These are phyloP conservation scores for Secale cereale DNA, from an alignment of 176 grass and related monocot species.

Conservation along the genomic window DNA sequence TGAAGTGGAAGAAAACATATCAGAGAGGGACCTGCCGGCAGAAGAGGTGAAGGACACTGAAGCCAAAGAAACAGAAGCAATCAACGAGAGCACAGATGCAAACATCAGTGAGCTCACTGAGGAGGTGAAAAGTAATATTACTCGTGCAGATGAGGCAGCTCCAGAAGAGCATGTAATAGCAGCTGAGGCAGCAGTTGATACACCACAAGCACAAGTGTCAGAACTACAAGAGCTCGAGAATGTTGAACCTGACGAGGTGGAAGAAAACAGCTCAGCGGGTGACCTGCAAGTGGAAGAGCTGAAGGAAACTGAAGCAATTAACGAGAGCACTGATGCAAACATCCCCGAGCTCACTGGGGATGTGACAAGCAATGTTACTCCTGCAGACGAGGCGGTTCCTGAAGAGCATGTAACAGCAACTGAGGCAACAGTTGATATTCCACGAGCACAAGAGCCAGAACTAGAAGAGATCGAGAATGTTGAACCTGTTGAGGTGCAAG, in stretches of 20 bases:
- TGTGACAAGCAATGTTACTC: too few relatives aligned
- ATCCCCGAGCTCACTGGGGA: too few relatives aligned
- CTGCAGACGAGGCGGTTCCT: background rate
- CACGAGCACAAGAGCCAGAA: too few relatives aligned
- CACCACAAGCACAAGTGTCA: too few relatives aligned
- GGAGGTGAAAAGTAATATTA: background rate
- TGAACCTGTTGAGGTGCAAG: too few relatives aligned
- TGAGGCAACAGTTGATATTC: background rate
- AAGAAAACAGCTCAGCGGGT: too few relatives aligned
- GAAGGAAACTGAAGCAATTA: too few relatives aligned
- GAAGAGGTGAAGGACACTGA: constrained; percentile 3
- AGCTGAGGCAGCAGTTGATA: background rate
- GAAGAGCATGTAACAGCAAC: background rate
- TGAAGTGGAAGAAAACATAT: background rate
- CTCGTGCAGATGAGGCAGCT: background rate
- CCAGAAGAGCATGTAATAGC: background rate
- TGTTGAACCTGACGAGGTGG: background rate
- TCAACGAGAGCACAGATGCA: background rate
- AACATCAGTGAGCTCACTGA: background rate
- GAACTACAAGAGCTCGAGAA: background rate
- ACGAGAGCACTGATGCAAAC: background rate
- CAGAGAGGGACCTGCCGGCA: background rate
- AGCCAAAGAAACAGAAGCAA: constrained; percentile 13
- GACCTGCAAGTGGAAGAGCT: too few relatives aligned
- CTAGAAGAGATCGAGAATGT: too few relatives aligned